phyloP scores from a whole-genome alignment of 2,329 filamentous ascomycete species.

The Fusarium papillatum region DNA sequence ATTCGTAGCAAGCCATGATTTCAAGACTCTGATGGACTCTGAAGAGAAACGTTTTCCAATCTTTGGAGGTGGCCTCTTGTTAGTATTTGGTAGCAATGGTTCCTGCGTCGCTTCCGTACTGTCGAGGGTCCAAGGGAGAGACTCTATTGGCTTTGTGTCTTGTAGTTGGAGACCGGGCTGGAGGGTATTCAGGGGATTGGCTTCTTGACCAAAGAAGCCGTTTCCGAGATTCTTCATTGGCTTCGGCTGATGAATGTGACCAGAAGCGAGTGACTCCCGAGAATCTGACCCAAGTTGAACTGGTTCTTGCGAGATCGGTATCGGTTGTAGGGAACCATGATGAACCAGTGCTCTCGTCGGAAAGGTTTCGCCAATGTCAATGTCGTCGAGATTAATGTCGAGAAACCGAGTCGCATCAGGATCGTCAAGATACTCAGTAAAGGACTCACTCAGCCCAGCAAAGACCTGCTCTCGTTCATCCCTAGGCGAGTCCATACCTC shows the following conservation, averaged over 20 bases:
- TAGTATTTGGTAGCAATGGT: neutral
- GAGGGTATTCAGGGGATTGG: neutral
- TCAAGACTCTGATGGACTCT: constrained; percentile 30
- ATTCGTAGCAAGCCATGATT: constrained; percentile 31
- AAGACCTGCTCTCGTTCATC: neutral
- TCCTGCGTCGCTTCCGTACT: neutral
- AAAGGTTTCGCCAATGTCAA: neutral
- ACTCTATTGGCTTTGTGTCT: neutral
- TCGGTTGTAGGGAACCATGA: neutral
- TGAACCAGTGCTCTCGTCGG: neutral
- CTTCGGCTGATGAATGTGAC: neutral
- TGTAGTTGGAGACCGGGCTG: neutral
- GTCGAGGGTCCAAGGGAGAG: neutral
- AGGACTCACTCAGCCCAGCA: neutral
- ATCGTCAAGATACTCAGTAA: neutral
- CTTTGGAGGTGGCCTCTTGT: constrained; percentile 18
- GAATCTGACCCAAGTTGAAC: too few species aligned
- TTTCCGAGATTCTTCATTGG: neutral
- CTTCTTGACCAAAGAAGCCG: neutral
- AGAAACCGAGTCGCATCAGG: neutral
- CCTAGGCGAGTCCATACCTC: neutral
- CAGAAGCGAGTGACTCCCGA: neutral
- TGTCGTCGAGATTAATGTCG: neutral
- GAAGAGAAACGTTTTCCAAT: constrained; percentile 39
- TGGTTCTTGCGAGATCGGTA: too few species aligned